Conservation (phyloP, 768 basidiomycete genomes). For the Boletus rubescentipes region DNA sequence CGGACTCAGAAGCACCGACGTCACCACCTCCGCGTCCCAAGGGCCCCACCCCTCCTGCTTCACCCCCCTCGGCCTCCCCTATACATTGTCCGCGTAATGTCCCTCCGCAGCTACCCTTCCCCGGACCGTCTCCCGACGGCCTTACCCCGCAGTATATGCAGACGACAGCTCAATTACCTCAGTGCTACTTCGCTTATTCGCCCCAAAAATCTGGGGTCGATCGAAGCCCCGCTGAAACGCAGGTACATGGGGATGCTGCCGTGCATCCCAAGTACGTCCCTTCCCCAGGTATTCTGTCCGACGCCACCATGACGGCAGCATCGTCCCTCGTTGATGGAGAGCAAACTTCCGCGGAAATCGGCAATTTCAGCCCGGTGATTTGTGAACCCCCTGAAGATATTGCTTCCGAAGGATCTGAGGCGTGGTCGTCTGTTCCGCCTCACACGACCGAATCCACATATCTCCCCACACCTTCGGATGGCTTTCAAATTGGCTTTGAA, state of each 20-base stretch:
- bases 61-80: slow-evolving; percentile 14
- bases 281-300: slow-evolving; percentile 16
- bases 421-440: slow-evolving; percentile 14
- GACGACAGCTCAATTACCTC: slow-evolving; percentile 31
- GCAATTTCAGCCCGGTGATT: slow-evolving; percentile 26
- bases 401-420: slow-evolving; percentile 17
- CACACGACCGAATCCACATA: slow-evolving; percentile 12
- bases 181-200: slow-evolving; percentile 14
- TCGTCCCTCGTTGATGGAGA: slow-evolving; percentile 16
- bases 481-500: slow-evolving; percentile 9
- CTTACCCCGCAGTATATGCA: slow-evolving; percentile 27
- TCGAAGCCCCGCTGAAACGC: slow-evolving; percentile 17
- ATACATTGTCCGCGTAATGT: slow-evolving; percentile 10
- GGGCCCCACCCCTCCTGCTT: slow-evolving; percentile 19
- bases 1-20: slow-evolving; percentile 18
- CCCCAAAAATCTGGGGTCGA: slow-evolving; percentile 31
- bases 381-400: slow-evolving; percentile 33
- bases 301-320: slow-evolving; percentile 14
- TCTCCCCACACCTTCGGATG: slow-evolving; percentile 13
- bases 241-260: slow-evolving; percentile 15
- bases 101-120: slow-evolving; percentile 16
- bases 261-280: slow-evolving; percentile 16
- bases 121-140: slow-evolving; percentile 10
- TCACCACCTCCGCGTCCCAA: slow-evolving; percentile 22
- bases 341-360: slow-evolving; percentile 25